Evolutionary conservation across 2,329 filamentous ascomycete species (phyloP), one percentile per base, ranked within the genome.

Genomic region (Endothia cerciana): DNA sequence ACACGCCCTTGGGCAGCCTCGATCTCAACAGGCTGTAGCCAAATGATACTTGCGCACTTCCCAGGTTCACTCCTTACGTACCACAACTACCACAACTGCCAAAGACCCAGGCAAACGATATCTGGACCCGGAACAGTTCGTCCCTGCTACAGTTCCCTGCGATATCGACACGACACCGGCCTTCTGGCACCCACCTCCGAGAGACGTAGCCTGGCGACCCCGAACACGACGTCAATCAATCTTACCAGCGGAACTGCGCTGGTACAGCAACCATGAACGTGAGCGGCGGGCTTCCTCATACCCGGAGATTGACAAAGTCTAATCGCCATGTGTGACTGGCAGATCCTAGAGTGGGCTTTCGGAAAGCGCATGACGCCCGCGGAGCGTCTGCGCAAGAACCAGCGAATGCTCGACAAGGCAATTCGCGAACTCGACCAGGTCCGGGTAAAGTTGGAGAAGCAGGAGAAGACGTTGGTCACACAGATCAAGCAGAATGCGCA

Each of bases 401-500:
- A 98, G 81, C 89, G 95, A 73, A 93, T 95, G 72, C 89, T 99
- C 70, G 95, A 99, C 80, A 97, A 97, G 83, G 97, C 95, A 13
- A 95, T 98, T 75, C 89, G 95, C 72, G 95, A 99, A 78, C 87
- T 99, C 62, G 95, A 99, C 75, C 91, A 97, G 69, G 94, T 97
- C 78, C 87, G 95, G 65, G 89, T 94, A 70, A 99, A 99, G 82
- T 85, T 99, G 40, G 95, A 99, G 82, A 97, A 97, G 76, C 95
- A 99, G 77, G 95, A 99, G 83, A 98, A 97, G 88, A 97, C 97
- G 74, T 85, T 99, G 63, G 90, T 97, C 63, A 86, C 90, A 70
- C 94, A 98, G 76, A 99, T 99, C 82, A 98, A 97, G 83, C 96
- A 97, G 82, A 97, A 92, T 74, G 95, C 95, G 63, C 97, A 99